Percentiles rank a stretch among this genome's conserved stretches.
phyloP scores from a whole-genome alignment of 1,139 yeast species.

The Chernovozyma aurita region DNA sequence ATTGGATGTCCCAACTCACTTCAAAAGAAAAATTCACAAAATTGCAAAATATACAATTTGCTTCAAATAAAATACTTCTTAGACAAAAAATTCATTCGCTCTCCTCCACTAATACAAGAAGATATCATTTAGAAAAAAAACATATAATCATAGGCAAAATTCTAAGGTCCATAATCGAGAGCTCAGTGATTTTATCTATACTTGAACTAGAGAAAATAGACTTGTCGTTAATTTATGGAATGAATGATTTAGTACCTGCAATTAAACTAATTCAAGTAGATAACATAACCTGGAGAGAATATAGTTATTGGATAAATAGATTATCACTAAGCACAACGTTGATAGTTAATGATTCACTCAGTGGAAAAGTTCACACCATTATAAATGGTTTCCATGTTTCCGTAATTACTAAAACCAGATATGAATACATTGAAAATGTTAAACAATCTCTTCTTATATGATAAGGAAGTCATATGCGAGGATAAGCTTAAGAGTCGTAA shows the following conservation, averaged over 20 bases:
- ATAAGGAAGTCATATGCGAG: too few relatives aligned
- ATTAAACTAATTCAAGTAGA: not conserved
- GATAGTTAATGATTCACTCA: slow-evolving; percentile 13
- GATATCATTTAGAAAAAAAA: too few relatives aligned
- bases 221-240: slow-evolving; percentile 2
- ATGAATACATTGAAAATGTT: not conserved
- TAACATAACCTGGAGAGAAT: not conserved
- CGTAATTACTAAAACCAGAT: not conserved
- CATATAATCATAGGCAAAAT: not conserved
- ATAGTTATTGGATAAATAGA: not conserved
- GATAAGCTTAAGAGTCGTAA: too few relatives aligned
- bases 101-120: too few relatives aligned
- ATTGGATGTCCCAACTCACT: too few relatives aligned
- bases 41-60: not conserved
- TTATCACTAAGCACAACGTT: not conserved
- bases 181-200: not conserved
- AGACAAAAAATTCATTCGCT: too few relatives aligned
- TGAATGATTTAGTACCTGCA: not conserved
- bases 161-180: not conserved
- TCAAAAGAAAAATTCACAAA: not conserved
- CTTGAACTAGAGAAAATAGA: slow-evolving; percentile 16
- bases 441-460: not conserved
- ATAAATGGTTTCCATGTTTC: not conserved
- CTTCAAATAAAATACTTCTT: not conserved
- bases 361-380: slow-evolving; percentile 11